Evolutionary conservation across 1,139 yeast genomes (phyloP).

Genomic region (Hansenula sp.): DNA sequence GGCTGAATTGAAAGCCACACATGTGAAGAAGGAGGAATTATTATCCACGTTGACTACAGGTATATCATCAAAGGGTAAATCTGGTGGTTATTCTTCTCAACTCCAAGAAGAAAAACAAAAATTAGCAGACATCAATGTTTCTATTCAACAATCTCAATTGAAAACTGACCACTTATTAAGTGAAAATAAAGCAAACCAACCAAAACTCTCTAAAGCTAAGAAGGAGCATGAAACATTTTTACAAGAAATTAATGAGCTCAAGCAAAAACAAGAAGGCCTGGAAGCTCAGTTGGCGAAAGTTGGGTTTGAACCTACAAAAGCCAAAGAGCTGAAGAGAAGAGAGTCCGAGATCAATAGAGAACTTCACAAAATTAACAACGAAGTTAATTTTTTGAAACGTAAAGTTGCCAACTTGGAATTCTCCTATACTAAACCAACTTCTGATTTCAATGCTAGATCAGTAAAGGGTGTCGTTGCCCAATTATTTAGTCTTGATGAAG

Average conservation of each 20-base stretch:
- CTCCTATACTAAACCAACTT: conserved; percentile 60
- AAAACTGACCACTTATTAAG: conserved; percentile 54
- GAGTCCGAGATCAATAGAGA: conserved; percentile 36
- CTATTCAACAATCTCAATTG: conserved; percentile 57
- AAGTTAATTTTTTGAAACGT: conserved; percentile 56
- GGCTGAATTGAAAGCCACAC: conserved; percentile 42
- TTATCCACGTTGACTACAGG: conserved; percentile 86
- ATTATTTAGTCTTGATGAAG: conserved; percentile 60
- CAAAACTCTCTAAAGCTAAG: conserved; percentile 53
- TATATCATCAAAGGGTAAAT: conserved; percentile 75
- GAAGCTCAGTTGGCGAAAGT: conserved; percentile 43
- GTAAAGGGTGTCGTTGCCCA: conserved; percentile 93
- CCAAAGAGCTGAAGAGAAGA: conserved; percentile 42
- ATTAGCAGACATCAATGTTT: conserved; percentile 50
- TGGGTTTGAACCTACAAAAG: conserved; percentile 57
- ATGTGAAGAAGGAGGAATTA: conserved; percentile 69
- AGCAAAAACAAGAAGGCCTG: conserved; percentile 35
- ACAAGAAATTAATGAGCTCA: conserved; percentile 41
- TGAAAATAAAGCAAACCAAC: conserved; percentile 49
- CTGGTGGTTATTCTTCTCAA: conserved; percentile 78
- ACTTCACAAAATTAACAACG: conserved; percentile 40
- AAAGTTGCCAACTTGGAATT: conserved; percentile 75
- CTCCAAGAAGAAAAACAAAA: conserved; percentile 60
- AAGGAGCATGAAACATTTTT: conserved; percentile 44
- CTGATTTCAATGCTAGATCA: conserved; percentile 54